Evolutionary conservation across 768 basidiomycete species (phyloP).

Genomic region (Collybia sp.): DNA sequence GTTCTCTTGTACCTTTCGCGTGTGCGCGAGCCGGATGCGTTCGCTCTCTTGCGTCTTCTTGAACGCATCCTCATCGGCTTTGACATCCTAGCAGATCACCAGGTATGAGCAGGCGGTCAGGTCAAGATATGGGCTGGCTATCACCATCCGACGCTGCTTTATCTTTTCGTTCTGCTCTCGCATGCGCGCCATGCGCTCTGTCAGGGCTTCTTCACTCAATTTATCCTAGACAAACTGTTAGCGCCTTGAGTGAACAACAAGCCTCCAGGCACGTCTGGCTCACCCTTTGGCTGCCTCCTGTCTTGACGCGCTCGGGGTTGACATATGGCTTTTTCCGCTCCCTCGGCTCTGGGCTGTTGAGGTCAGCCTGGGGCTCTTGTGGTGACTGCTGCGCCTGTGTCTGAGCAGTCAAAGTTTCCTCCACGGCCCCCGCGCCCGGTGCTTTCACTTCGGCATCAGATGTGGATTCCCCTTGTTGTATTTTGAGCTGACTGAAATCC

Average conservation of each 20-base stretch:
- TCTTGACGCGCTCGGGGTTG: conserved; percentile 81
- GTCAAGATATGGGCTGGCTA: conserved; percentile 6
- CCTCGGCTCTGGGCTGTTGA: conserved; percentile 18
- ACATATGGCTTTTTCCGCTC: conserved; percentile 73
- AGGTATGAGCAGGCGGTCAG: neutral
- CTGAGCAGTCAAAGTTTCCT: neutral
- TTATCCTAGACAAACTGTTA: conserved; percentile 19
- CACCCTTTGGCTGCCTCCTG: conserved; percentile 73
- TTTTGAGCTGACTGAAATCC: conserved; percentile 51
- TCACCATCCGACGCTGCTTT: conserved; percentile 52
- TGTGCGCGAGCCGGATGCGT: conserved; percentile 49
- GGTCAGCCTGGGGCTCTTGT: conserved; percentile 11
- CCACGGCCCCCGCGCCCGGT: conserved; percentile 1
- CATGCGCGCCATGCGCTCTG: conserved; percentile 57
- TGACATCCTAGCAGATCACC: conserved; percentile 47
- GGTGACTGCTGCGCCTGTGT: too few relatives aligned
- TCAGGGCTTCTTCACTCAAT: conserved; percentile 50
- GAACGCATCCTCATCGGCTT: conserved; percentile 80
- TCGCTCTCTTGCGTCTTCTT: conserved; percentile 64
- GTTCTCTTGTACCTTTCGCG: conserved; percentile 62
- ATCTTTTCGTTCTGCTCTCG: conserved; percentile 64
- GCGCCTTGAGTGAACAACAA: conserved; percentile 4
- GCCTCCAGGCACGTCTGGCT: conserved; percentile 13
- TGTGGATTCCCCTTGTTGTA: conserved; percentile 19
- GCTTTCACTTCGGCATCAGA: too few relatives aligned